phyloP scores from a whole-genome alignment of 148 eudicot genomes.

The Spergularia marina region DNA sequence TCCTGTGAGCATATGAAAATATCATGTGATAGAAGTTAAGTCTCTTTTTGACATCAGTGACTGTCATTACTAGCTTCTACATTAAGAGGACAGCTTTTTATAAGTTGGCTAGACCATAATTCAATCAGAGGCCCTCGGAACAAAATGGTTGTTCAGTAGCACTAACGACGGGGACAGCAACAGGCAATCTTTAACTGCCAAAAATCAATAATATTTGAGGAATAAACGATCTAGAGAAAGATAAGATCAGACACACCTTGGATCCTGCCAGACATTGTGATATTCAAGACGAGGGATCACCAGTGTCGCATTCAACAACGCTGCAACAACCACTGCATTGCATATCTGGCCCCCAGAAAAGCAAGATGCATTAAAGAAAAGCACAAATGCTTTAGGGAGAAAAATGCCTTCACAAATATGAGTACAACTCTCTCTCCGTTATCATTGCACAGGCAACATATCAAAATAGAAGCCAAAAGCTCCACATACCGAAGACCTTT shows the following conservation, averaged over 20 bases:
- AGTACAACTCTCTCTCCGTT: not conserved
- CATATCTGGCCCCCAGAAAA: conserved; percentile 55
- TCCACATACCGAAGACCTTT: conserved; percentile 69
- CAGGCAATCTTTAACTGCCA: not conserved
- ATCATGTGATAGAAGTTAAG: not conserved
- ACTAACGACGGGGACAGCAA: not conserved
- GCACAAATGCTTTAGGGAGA: not conserved
- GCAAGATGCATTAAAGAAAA: conserved; percentile 4
- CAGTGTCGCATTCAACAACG: conserved; percentile 63
- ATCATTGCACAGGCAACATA: not conserved
- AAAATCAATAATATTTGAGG: not conserved
- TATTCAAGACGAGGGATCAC: conserved; percentile 72
- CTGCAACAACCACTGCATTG: conserved; percentile 93
- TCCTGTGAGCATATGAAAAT: not conserved
- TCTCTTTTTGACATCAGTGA: not conserved
- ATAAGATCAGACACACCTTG: conserved; percentile 40
- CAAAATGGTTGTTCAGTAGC: not conserved
- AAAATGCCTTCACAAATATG: not conserved
- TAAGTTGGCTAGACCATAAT: no score
- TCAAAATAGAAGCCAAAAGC: not conserved
- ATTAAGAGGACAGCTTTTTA: no score
- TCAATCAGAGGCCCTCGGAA: no score
- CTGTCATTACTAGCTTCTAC: not conserved
- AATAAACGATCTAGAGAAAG: not conserved
- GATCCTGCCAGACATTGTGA: conserved; percentile 83